A percentile compares a stretch with the other conserved stretches of the same genome.
phyloP scores from a whole-genome alignment of 148 eudicot genomes.

The Cornus kousa region DNA sequence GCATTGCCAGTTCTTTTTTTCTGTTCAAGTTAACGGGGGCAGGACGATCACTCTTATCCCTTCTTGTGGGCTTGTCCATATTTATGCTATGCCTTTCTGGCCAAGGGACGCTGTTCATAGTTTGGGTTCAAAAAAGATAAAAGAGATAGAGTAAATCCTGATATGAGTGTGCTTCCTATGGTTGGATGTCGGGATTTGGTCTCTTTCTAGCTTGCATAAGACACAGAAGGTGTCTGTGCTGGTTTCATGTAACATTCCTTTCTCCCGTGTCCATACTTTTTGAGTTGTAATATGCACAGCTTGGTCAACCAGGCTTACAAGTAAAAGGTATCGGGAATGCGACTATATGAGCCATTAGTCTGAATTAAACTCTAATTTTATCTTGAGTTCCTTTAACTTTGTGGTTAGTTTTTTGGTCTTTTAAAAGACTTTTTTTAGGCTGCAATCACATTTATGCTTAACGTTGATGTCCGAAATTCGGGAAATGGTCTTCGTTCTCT shows the following conservation, averaged over 20 bases:
- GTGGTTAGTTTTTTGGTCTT: not conserved
- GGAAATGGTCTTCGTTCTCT: no score
- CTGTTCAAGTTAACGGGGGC: conserved; percentile 20
- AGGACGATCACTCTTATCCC: not conserved
- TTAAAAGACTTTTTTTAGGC: no score
- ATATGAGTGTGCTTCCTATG: not conserved
- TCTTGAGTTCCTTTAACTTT: not conserved
- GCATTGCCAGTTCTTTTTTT: conserved; percentile 41
- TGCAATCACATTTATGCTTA: no score
- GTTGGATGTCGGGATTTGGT: not conserved
- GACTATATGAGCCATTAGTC: not conserved
- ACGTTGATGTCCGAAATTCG: no score
- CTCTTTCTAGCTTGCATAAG: no score
- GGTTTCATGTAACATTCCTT: not conserved
- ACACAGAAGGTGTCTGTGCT: not conserved
- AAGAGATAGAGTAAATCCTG: not conserved
- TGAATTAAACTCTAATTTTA: not conserved
- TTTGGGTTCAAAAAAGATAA: no score
- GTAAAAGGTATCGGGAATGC: no score
- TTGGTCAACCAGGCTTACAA: no score
- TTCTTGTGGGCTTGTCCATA: not conserved
- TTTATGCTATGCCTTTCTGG: not conserved
- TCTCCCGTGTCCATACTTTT: no score
- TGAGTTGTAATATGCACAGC: not conserved
- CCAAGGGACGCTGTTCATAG: not conserved